phyloP scores from a whole-genome alignment of 352 stramenopile species.

The Phytopythium mirpurense region DNA sequence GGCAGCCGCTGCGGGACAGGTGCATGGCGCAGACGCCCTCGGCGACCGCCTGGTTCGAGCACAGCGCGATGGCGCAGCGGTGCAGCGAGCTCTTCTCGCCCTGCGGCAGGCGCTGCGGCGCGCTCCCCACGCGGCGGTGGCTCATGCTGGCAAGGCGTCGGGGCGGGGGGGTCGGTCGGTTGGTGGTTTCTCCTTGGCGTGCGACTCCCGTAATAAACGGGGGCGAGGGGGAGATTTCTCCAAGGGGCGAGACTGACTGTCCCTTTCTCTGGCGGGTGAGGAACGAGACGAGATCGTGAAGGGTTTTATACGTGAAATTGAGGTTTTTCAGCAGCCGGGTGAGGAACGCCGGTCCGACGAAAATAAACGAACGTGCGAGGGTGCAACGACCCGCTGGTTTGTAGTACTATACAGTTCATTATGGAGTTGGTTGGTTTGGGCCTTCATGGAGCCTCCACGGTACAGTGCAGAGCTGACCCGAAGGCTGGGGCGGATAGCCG shows the following conservation, averaged over 20 bases:
- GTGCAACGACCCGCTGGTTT: no score
- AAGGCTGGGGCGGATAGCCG: no score
- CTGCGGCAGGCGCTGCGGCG: slow-evolving; percentile 9
- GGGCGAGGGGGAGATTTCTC: no score
- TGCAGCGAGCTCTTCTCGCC: slow-evolving; percentile 54
- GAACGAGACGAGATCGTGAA: neutral
- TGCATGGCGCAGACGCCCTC: slow-evolving; percentile 77
- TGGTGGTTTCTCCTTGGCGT: neutral
- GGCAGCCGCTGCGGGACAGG: slow-evolving; percentile 33
- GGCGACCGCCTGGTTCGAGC: slow-evolving; percentile 68
- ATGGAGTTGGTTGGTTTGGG: neutral
- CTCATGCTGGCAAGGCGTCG: neutral
- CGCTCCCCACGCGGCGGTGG: neutral
- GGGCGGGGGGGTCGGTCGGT: neutral
- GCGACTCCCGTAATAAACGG: no score
- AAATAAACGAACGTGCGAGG: no score
- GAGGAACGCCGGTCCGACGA: no score
- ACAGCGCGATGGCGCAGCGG: slow-evolving; percentile 71
- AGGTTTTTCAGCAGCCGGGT: no score
- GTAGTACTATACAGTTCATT: no score
- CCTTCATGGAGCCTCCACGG: neutral
- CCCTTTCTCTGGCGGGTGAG: no score
- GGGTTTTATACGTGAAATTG: no score
- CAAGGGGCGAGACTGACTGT: no score
- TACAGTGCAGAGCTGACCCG: neutral